Evolutionary conservation across 306 rosid genomes (phyloP), one percentile per base, ranked within the genome.

Genomic region (Cicer arietinum): DNA sequence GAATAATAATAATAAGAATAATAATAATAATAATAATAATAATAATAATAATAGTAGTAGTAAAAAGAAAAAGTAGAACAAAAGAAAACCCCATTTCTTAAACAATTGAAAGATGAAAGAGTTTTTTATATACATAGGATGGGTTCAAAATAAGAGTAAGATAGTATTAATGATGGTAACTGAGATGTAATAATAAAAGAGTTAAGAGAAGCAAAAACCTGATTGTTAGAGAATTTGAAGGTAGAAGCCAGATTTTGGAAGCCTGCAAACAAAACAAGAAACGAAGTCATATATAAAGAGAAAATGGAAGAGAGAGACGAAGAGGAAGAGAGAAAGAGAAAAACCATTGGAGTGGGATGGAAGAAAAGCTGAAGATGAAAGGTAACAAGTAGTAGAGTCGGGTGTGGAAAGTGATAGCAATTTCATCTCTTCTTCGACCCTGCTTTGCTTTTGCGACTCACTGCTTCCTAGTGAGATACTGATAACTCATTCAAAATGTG

Each of bases 341-440:
- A 16, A 62, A 86, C 87, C 89, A 40, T 83, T 72, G 57, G 77
- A 46, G 18, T 73, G 81, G 70, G 39, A 67, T 10, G 85, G 78
- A 61, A 81, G 79, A 67, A 81, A 75, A 72, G 71, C 12, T 12
- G 78, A 67, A 46, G 81, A 60, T 2, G 86, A 37, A 3, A 75
- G 52, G 44, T 13, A 65, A 77, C 62, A 9, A 54, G 82, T 42
- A n/a, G 80, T 30, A 30, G 37, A 5, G 37, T 30, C 7, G 11
- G 39, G 8, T 20, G 79, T 20, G 13, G 83, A 80, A 37, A 77
- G 74, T 2, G 56, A 43, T 1, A 69, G 52, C 61, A 78, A 14
- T 1, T 22, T 71, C 85, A 81, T 84, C 6, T 53, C 76, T 71
- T 50, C 64, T n/a, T 50, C 10, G 39, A 52, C 2, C 10, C 25